Percentiles rank a stretch among this genome's conserved stretches.
phyloP scores from a whole-genome alignment of 2,329 filamentous ascomycete genomes.

The Phyllosticta capitalensis region DNA sequence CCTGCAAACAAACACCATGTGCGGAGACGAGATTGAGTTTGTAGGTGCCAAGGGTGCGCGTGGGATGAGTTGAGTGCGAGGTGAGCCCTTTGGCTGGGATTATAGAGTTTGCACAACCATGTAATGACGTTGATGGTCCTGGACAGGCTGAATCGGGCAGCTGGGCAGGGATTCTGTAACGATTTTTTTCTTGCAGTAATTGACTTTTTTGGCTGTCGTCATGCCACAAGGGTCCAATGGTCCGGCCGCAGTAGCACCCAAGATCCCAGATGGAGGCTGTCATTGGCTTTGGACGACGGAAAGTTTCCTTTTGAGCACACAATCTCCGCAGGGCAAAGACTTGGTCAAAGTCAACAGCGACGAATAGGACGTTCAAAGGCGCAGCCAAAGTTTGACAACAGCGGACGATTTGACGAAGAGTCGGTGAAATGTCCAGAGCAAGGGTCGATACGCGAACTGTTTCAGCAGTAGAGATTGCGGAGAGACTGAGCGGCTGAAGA shows the following conservation, averaged over 20 bases:
- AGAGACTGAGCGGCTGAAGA: neutral
- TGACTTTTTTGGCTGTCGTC: neutral
- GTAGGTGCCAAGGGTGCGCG: neutral
- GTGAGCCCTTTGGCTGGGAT: neutral
- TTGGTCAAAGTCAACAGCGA: neutral
- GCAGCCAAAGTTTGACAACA: neutral
- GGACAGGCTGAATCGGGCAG: neutral
- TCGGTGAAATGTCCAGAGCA: neutral
- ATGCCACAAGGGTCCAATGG: neutral
- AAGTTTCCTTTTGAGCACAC: neutral
- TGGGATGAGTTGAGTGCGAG: neutral
- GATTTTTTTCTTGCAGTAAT: neutral
- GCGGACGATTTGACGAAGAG: neutral
- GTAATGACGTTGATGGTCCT: neutral
- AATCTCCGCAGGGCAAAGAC: neutral
- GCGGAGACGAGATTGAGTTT: neutral
- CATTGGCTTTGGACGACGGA: neutral
- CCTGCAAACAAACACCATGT: neutral
- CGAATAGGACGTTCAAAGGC: neutral
- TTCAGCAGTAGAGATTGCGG: neutral
- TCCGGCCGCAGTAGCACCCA: neutral
- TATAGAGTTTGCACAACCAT: neutral
- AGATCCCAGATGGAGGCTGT: neutral
- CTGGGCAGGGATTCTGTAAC: neutral
- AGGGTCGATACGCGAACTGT: neutral